These are phyloP conservation scores for Zygosaccharomyces lentus DNA, from an alignment of 805 yeast genomes.

Conservation along the genomic window DNA sequence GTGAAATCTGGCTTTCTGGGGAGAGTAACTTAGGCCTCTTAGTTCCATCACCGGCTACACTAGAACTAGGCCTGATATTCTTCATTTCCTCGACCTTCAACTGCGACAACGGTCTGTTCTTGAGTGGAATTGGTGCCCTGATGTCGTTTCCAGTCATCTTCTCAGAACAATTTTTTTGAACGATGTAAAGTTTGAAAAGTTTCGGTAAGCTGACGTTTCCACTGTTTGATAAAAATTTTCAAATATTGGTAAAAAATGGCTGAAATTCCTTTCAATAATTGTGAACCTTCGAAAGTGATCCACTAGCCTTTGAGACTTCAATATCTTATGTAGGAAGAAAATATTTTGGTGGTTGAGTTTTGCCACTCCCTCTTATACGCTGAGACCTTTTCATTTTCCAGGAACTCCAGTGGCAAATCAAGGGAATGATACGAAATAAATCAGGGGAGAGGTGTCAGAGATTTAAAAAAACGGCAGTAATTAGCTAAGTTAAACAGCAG, in stretches of 20 bases:
- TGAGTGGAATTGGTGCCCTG: slow-evolving; percentile 29
- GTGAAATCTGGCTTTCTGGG: slow-evolving; percentile 5
- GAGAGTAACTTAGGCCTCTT: slow-evolving; percentile 17
- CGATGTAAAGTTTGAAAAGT: background rate
- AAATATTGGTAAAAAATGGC: background rate
- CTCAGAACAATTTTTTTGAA: background rate
- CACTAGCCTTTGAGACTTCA: background rate
- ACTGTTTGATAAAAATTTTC: background rate
- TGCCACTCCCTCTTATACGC: background rate
- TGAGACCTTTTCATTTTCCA: slow-evolving; percentile 2
- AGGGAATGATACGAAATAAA: background rate
- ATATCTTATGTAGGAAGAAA: background rate
- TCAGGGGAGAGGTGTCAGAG: background rate
- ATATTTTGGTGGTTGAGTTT: background rate
- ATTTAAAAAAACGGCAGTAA: background rate
- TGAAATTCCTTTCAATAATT: background rate
- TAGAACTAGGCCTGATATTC: slow-evolving; percentile 19
- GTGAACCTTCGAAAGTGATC: background rate
- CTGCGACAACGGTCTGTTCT: slow-evolving; percentile 18
- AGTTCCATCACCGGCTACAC: slow-evolving; percentile 15
- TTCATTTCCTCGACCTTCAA: slow-evolving; percentile 18
- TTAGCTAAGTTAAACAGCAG: background rate
- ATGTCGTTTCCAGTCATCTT: slow-evolving; percentile 16
- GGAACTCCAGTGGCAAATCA: slow-evolving; percentile 4
- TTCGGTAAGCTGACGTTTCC: background rate